phyloP scores from a whole-genome alignment of 75 land plant species.

The Sequoiadendron giganteum region DNA sequence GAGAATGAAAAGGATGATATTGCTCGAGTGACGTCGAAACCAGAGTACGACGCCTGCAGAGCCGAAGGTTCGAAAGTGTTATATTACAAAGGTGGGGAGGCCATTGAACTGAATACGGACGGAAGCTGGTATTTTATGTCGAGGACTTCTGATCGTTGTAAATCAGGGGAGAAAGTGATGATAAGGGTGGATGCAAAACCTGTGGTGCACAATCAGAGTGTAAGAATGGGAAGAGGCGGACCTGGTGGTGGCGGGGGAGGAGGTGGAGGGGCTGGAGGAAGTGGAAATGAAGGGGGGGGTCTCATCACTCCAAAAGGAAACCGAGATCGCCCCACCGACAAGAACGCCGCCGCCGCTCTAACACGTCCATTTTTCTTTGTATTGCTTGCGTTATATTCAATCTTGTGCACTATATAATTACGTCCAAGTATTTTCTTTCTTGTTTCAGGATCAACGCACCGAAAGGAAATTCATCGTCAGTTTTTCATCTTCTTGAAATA shows the following conservation, averaged over 20 bases:
- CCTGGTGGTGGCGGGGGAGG: too few relatives aligned
- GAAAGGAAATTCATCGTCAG: too few relatives aligned
- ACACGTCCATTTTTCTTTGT: neutral
- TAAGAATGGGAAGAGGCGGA: neutral
- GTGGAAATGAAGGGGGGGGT: too few relatives aligned
- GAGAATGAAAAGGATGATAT: too few relatives aligned
- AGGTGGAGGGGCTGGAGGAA: neutral
- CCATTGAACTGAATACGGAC: too few relatives aligned
- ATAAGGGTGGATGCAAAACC: neutral
- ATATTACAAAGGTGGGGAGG: too few relatives aligned
- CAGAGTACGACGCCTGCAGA: too few relatives aligned
- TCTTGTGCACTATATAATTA: neutral
- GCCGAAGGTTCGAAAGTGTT: too few relatives aligned
- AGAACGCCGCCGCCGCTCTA: neutral
- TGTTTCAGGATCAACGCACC: too few relatives aligned
- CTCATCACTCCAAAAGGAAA: neutral
- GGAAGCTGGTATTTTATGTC: neutral
- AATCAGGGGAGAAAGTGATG: neutral
- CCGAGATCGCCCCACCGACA: neutral
- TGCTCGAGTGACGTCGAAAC: too few relatives aligned
- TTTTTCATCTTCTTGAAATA: too few relatives aligned
- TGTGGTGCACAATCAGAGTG: neutral
- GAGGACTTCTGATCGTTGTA: neutral
- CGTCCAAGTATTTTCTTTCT: too few relatives aligned
- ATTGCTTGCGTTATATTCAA: neutral